phyloP scores from a whole-genome alignment of 2,329 filamentous ascomycete species.

The Myriosclerotinia scirpicola region DNA sequence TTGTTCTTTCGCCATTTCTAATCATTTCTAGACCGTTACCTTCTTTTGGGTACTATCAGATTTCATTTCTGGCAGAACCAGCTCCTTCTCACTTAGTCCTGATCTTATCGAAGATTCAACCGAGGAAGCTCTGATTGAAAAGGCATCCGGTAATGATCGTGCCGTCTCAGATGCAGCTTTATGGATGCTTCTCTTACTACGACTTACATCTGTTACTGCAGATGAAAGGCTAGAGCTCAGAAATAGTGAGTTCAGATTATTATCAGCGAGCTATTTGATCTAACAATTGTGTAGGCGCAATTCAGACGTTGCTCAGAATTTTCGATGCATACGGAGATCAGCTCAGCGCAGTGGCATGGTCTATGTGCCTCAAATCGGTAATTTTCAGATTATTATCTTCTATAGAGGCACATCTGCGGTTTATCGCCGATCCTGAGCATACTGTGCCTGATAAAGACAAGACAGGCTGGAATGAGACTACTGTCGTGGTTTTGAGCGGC shows the following conservation, averaged over 20 bases:
- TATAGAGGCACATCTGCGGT: constrained; percentile 58
- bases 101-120: constrained; percentile 55
- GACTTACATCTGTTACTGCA: constrained; percentile 68
- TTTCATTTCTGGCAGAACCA: constrained; percentile 66
- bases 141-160: constrained; percentile 59
- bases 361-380: constrained; percentile 76
- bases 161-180: constrained; percentile 67
- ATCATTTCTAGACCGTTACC: constrained; percentile 67
- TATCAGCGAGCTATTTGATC: constrained; percentile 20
- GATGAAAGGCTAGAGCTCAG: constrained; percentile 73
- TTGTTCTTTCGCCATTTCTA: constrained; percentile 23
- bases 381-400: constrained; percentile 75
- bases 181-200: constrained; percentile 74
- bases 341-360: constrained; percentile 76
- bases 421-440: constrained; percentile 42
- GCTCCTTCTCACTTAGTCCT: constrained; percentile 57
- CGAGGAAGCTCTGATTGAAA: constrained; percentile 56
- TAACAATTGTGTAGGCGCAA: constrained; percentile 57
- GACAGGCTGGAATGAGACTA: constrained; percentile 70
- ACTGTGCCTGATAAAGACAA: constrained; percentile 45
- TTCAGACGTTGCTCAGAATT: constrained; percentile 87
- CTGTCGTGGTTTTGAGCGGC: constrained; percentile 70
- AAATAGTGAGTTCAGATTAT: constrained; percentile 56
- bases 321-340: constrained; percentile 88
- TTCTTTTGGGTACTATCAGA: constrained; percentile 97